A percentile compares a stretch with the other conserved stretches of the same genome.
These are phyloP conservation scores for Hypseocharis bilobata DNA, from an alignment of 441 rosid species.

Conservation along the genomic window DNA sequence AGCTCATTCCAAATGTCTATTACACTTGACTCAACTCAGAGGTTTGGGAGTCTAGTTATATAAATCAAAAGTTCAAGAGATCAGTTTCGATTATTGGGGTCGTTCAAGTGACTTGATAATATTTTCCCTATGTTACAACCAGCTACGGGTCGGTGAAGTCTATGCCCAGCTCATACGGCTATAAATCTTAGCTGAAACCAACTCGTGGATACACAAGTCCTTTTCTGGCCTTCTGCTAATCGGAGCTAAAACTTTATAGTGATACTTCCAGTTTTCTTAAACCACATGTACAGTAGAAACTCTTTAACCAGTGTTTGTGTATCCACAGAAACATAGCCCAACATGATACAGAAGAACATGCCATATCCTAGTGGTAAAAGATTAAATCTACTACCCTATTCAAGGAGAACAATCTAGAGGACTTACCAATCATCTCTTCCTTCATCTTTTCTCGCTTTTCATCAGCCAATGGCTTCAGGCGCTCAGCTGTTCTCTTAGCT, in stretches of 20 bases:
- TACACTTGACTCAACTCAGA: not conserved
- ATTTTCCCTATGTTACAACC: not conserved
- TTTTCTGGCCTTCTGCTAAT: not conserved
- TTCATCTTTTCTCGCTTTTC: constrained; percentile 87
- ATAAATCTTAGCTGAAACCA: not conserved
- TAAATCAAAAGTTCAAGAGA: not conserved
- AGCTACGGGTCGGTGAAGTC: not conserved
- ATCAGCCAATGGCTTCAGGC: constrained; percentile 76
- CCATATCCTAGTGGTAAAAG: not conserved
- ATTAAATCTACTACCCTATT: not conserved
- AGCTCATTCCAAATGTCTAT: not conserved
- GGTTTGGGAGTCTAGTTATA: not conserved
- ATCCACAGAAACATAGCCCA: not conserved
- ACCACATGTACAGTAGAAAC: too few species aligned
- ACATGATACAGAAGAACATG: not conserved
- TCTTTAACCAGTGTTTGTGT: too few species aligned
- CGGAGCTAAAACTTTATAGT: not conserved
- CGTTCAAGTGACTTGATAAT: not conserved
- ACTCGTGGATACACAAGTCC: too few species aligned
- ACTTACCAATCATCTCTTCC: constrained; percentile 89
- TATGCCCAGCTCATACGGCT: not conserved
- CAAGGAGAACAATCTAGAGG: not conserved
- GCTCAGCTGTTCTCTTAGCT: constrained; percentile 48
- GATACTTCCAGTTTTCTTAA: not conserved
- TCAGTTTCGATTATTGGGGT: not conserved